These are phyloP conservation scores for Lobosporangium transversale DNA, from an alignment of 192 early-diverging fungal genomes.

Conservation along the genomic window DNA sequence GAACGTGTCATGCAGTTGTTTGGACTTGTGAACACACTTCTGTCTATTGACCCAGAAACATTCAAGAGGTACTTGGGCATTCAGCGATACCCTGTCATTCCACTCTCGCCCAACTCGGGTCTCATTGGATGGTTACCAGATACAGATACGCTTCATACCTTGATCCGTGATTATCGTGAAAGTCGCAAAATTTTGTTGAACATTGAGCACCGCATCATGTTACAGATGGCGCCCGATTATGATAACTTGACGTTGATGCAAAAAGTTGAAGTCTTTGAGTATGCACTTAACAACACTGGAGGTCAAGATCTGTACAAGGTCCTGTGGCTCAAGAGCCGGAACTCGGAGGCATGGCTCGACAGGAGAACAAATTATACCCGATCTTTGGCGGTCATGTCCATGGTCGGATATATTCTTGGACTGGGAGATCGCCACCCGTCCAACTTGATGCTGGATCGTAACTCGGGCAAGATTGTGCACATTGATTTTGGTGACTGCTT, in stretches of 20 bases:
- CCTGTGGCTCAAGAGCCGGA: slow-evolving; percentile 94
- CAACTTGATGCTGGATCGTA: slow-evolving; percentile 91
- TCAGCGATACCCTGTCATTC: slow-evolving; percentile 89
- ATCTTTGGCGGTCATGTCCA: slow-evolving; percentile 96
- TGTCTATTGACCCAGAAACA: slow-evolving; percentile 84
- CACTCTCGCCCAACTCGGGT: slow-evolving; percentile 94
- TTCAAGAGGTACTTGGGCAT: slow-evolving; percentile 92
- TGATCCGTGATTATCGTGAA: slow-evolving; percentile 89
- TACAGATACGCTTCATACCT: slow-evolving; percentile 86
- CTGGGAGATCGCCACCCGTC: slow-evolving; percentile 96
- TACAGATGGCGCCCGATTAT: slow-evolving; percentile 93
- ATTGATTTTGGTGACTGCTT: slow-evolving; percentile 99
- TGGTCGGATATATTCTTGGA: slow-evolving; percentile 98
- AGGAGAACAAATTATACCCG: slow-evolving; percentile 94
- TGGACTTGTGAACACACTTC: slow-evolving; percentile 93
- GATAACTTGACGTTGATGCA: slow-evolving; percentile 87
- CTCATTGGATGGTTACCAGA: slow-evolving; percentile 94
- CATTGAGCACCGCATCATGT: slow-evolving; percentile 89
- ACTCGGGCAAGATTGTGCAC: slow-evolving; percentile 93
- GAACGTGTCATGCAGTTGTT: slow-evolving; percentile 99
- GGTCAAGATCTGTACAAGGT: slow-evolving; percentile 94
- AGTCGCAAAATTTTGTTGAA: slow-evolving; percentile 84
- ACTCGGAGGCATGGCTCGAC: slow-evolving; percentile 96
- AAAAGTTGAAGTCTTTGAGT: slow-evolving; percentile 96
- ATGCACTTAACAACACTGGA: slow-evolving; percentile 87